Percentiles rank a stretch among this genome's conserved stretches.
phyloP scores from a whole-genome alignment of 2,329 filamentous ascomycete species.

The Pseudogymnoascus sp. region DNA sequence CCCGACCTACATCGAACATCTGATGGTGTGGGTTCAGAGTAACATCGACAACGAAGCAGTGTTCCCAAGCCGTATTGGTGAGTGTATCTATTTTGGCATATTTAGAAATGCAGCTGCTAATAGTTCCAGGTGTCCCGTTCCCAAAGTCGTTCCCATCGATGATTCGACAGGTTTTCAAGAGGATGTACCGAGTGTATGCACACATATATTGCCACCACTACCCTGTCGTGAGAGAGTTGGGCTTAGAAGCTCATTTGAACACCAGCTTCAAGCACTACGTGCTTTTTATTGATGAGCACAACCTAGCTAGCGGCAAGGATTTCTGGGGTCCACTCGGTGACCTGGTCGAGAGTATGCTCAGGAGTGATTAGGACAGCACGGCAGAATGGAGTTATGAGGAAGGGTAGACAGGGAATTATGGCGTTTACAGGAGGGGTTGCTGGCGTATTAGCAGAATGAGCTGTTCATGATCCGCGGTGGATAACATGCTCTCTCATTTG shows the following conservation, averaged over 20 bases:
- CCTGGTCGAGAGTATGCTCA: slow-evolving; percentile 94
- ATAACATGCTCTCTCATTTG: not conserved
- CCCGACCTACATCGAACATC: slow-evolving; percentile 93
- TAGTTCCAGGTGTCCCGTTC: slow-evolving; percentile 70
- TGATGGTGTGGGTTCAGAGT: slow-evolving; percentile 94
- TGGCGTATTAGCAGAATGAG: slow-evolving; percentile 5
- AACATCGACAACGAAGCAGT: slow-evolving; percentile 94
- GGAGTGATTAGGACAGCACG: slow-evolving; percentile 54
- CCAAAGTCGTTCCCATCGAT: slow-evolving; percentile 85
- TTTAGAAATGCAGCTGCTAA: slow-evolving; percentile 36
- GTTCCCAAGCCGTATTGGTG: slow-evolving; percentile 88
- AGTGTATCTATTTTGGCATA: slow-evolving; percentile 17
- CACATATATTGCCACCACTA: slow-evolving; percentile 99
- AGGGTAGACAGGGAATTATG: slow-evolving; percentile 17
- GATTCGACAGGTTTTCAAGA: slow-evolving; percentile 95
- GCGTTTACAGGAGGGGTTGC: slow-evolving; percentile 20
- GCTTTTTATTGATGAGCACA: slow-evolving; percentile 95
- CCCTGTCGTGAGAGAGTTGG: slow-evolving; percentile 88
- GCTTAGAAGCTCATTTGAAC: slow-evolving; percentile 93
- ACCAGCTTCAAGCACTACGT: slow-evolving; percentile 99
- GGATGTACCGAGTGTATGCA: slow-evolving; percentile 95
- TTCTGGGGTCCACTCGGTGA: slow-evolving; percentile 96
- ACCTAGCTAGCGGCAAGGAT: slow-evolving; percentile 84
- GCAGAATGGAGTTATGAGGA: slow-evolving; percentile 16
- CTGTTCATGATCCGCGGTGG: not conserved